Conservation (phyloP, 192 early-diverging fungal genomes). For the Phlyctochytrium bullatum region DNA sequence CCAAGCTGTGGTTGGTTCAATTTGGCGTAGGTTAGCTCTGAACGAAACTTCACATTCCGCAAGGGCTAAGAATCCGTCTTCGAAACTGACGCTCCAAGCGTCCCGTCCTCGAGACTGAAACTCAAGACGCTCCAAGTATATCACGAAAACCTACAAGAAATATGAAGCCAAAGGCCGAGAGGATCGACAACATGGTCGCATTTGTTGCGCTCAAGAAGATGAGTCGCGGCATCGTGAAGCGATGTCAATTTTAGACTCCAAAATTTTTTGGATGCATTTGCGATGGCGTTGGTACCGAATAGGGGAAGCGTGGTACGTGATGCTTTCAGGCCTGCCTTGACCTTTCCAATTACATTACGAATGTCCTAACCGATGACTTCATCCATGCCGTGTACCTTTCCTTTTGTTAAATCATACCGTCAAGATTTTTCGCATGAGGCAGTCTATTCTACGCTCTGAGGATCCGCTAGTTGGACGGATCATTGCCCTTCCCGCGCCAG, state of each 20-base stretch:
- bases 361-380: no score
- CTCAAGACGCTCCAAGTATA: no score
- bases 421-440: conserved; percentile 39
- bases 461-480: conserved; percentile 34
- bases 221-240: not conserved
- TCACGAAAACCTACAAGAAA: conserved; percentile 6
- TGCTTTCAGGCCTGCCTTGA: no score
- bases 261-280: not conserved
- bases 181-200: conserved; percentile 1
- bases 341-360: no score
- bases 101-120: no score
- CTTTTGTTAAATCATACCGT: no score
- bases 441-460: conserved; percentile 20
- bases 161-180: conserved; percentile 6
- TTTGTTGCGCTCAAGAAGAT: conserved; percentile 2
- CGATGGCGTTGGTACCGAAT: not conserved
- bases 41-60: no score
- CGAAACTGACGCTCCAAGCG: no score
- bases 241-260: not conserved
- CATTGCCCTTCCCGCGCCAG: conserved; percentile 24
- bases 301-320: not conserved
- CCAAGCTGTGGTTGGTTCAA: conserved; percentile 19
- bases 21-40: no score
- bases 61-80: no score
- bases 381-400: no score